Evolutionary conservation across 805 yeast species (phyloP).

Genomic region (Candida ortonii): DNA sequence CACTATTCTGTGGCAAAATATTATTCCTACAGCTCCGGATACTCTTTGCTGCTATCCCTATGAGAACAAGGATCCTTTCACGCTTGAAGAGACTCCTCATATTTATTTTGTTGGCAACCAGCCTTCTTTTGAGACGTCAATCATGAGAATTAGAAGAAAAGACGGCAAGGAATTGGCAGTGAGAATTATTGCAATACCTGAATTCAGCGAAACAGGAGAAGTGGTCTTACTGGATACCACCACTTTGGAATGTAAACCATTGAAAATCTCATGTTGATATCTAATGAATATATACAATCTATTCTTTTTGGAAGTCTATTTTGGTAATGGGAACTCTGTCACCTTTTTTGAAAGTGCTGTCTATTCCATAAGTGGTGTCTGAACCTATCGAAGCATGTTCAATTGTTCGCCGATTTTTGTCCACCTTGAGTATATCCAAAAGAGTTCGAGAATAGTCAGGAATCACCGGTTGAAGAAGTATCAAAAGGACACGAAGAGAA

Average conservation of each 20-base stretch:
- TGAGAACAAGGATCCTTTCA: conserved; percentile 73
- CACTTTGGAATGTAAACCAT: conserved; percentile 52
- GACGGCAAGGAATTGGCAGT: conserved; percentile 33
- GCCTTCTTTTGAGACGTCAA: conserved; percentile 50
- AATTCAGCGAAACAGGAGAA: conserved; percentile 63
- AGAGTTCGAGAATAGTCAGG: conserved; percentile 60
- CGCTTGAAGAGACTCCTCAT: conserved; percentile 77
- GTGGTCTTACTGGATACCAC: conserved; percentile 58
- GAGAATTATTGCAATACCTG: conserved; percentile 65
- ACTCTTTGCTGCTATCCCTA: conserved; percentile 90
- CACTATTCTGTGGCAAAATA: conserved; percentile 78
- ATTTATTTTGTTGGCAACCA: conserved; percentile 88
- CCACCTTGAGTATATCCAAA: conserved; percentile 63
- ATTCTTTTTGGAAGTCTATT: conserved; percentile 14
- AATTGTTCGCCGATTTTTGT: conserved; percentile 37
- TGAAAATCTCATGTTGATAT: conserved; percentile 32
- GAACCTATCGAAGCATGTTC: conserved; percentile 50
- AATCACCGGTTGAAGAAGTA: conserved; percentile 67
- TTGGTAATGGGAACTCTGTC: conserved; percentile 31
- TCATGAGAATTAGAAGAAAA: conserved; percentile 36
- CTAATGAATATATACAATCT: conserved; percentile 3
- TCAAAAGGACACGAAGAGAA: conserved; percentile 60
- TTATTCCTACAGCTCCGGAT: conserved; percentile 95
- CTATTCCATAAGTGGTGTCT: conserved; percentile 60
- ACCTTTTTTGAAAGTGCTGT: conserved; percentile 35